Conservation (phyloP, 2,329 filamentous ascomycete species). For the Fusarium armeniacum region DNA sequence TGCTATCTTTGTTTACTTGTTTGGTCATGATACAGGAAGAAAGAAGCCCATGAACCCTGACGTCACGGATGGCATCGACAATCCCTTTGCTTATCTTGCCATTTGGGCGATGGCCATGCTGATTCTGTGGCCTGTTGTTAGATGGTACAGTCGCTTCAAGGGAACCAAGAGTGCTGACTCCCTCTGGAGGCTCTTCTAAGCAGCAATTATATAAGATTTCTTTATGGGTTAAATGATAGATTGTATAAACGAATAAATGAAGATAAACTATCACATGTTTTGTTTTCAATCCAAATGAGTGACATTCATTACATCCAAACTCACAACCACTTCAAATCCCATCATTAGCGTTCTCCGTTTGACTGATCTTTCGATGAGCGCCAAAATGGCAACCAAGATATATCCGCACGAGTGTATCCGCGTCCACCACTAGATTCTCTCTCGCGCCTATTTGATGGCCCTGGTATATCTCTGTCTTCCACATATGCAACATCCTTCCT, state of each 20-base stretch:
- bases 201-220: neutral
- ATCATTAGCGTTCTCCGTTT: too few species aligned
- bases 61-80: constrained; percentile 54
- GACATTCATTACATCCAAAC: neutral
- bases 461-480: neutral
- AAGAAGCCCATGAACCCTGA: constrained; percentile 48
- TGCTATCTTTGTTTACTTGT: constrained; percentile 45
- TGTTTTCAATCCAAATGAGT: neutral
- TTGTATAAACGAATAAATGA: neutral
- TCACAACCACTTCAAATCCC: too few species aligned
- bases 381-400: neutral
- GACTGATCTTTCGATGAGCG: neutral
- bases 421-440: neutral
- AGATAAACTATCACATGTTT: neutral
- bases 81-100: constrained; percentile 55
- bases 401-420: neutral
- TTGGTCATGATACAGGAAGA: constrained; percentile 54
- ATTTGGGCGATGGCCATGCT: constrained; percentile 56
- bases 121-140: constrained; percentile 59
- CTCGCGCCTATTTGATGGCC: neutral
- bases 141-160: constrained; percentile 61
- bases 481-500: neutral
- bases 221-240: neutral
- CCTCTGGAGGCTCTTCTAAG: constrained; percentile 62
- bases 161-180: constrained; percentile 58